Percentiles rank a stretch among this genome's conserved stretches.
phyloP scores from a whole-genome alignment of 306 rosid genomes.

The Cicer arietinum region DNA sequence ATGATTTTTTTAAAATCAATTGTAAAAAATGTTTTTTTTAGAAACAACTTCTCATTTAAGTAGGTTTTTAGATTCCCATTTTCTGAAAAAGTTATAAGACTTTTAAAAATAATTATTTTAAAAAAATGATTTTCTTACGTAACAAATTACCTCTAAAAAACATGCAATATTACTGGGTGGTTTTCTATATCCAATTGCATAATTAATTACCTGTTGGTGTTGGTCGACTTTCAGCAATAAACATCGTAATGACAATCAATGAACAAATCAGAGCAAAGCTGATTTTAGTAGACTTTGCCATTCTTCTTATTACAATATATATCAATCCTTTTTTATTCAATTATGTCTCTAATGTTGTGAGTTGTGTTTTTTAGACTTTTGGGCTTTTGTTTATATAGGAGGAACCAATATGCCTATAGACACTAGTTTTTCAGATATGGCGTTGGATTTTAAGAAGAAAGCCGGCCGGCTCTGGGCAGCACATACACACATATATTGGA shows the following conservation, averaged over 20 bases:
- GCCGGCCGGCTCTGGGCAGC: slow-evolving; percentile 3
- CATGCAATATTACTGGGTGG: background rate
- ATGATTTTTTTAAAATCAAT: too few relatives aligned
- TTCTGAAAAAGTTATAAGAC: too few relatives aligned
- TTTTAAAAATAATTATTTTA: too few relatives aligned
- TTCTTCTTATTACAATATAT: background rate
- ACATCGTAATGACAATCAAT: slow-evolving; percentile 22
- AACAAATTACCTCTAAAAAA: background rate
- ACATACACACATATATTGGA: background rate
- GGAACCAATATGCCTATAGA: slow-evolving; percentile 1
- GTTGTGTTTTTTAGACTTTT: background rate
- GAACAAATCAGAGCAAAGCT: slow-evolving; percentile 30
- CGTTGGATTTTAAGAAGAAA: slow-evolving; percentile 31
- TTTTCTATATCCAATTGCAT: background rate
- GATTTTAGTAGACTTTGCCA: slow-evolving; percentile 32
- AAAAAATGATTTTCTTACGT: too few relatives aligned
- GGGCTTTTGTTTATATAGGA: slow-evolving; percentile 33
- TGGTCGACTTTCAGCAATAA: slow-evolving; percentile 27
- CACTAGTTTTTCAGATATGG: background rate
- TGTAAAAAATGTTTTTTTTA: too few relatives aligned
- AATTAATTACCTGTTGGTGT: slow-evolving; percentile 17
- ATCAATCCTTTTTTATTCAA: background rate
- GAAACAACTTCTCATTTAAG: too few relatives aligned
- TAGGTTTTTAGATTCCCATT: too few relatives aligned
- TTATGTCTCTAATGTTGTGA: slow-evolving; percentile 2